phyloP scores from a whole-genome alignment of 306 rosid species.

The Casuarina glauca region DNA sequence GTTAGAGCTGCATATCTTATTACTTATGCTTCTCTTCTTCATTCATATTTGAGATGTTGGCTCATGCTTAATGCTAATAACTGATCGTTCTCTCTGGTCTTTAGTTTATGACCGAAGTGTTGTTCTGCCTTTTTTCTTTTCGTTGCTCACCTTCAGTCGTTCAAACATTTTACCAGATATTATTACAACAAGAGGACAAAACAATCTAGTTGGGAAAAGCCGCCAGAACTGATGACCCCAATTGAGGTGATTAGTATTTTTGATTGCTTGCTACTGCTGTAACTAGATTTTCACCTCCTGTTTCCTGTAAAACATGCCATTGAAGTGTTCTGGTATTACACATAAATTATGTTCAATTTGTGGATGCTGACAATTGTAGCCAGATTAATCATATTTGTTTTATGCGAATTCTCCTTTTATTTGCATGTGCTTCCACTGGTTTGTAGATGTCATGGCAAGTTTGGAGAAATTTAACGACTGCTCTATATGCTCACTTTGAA shows the following conservation, averaged over 20 bases:
- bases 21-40: conserved; percentile 9
- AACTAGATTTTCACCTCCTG: conserved; percentile 25
- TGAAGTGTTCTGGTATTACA: conserved; percentile 30
- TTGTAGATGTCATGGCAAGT: conserved; percentile 92
- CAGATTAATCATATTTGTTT: conserved; percentile 51
- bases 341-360: conserved; percentile 29
- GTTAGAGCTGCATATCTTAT: neutral
- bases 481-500: conserved; percentile 89
- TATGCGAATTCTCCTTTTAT: conserved; percentile 71
- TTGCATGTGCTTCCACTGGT: conserved; percentile 89
- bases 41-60: conserved; percentile 2
- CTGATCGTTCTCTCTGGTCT: conserved; percentile 1
- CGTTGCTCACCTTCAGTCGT: neutral
- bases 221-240: conserved; percentile 93
- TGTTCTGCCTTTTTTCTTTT: conserved; percentile 20
- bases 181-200: conserved; percentile 90
- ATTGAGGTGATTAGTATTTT: conserved; percentile 71
- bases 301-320: conserved; percentile 33
- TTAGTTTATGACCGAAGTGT: neutral
- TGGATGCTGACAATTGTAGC: conserved; percentile 53
- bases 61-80: conserved; percentile 10
- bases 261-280: conserved; percentile 19
- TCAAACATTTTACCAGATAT: conserved; percentile 50
- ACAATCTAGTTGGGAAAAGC: conserved; percentile 98
- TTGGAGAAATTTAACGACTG: conserved; percentile 87